Evolutionary conservation across 345 rosid genomes (phyloP), one percentile per base, ranked within the genome.

Genomic region (Hevea brasiliensis): DNA sequence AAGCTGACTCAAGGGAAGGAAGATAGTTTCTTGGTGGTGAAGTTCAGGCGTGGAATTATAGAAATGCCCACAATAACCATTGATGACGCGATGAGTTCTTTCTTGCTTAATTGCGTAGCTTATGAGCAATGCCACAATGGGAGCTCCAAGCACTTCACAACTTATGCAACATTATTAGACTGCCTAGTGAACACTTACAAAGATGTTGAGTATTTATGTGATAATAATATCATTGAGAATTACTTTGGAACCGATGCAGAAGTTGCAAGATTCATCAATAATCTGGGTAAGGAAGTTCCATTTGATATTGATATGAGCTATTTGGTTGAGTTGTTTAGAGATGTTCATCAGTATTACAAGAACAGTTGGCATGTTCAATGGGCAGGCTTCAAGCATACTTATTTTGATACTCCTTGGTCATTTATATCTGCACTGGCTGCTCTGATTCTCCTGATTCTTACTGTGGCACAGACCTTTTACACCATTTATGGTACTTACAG

Each of bases 341-440:
- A 85, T 35, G 89, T 93, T 71, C 79, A 90, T 73, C 61, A 76
- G 50, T 88, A 89, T 72, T 87, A 89, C 79, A 23, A 67, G 75
- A 88, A 74, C 41, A 77, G 77, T 55, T 64, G 82, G 92, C 87
- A 90, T 65, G 89, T 85, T 47, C 81, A 76, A 20, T 87, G 87
- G 94, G 94, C 95, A 13, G 66, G 84, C 70, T 88, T 89, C 74
- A 88, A 84, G 83, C 83, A 82, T 65, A 90, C 90, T 6, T 93
- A 93, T 44, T 91, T 93, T 61, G 82, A 77, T 12, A 89, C 91
- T 53, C 98, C 98, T 8, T 92, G 96, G 98, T 89, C 98, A 27
- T 89, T 88, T 74, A 51, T 87, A 15, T 92, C 98, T 9, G 94
- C 92, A 4, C 64, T 88, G 40, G 97, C 93, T 35, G 97, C 98